These are phyloP conservation scores for Plasmodium adleri DNA, from an alignment of 169 alveolate species.

Conservation along the genomic window DNA sequence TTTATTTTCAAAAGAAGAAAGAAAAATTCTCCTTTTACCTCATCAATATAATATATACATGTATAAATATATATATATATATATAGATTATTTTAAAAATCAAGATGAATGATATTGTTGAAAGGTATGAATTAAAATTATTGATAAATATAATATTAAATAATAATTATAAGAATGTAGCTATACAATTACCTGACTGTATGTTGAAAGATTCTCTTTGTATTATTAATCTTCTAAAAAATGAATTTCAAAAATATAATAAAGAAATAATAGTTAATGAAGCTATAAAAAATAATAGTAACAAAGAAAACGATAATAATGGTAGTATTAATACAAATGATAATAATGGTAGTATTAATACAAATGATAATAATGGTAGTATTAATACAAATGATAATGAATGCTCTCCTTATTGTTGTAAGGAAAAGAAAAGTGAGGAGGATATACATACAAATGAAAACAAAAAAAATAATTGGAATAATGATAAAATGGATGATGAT, in stretches of 20 bases:
- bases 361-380: not conserved
- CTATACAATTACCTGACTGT: constrained; percentile 66
- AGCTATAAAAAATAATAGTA: not conserved
- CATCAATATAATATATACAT: too few relatives aligned
- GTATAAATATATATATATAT: too few relatives aligned
- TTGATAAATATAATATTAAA: constrained; percentile 26
- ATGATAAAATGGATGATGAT: not conserved
- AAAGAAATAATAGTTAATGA: not conserved
- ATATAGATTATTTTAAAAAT: not conserved
- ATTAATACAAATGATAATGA: not conserved
- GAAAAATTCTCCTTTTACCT: too few relatives aligned
- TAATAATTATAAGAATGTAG: constrained; percentile 26
- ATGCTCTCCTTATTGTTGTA: too few relatives aligned
- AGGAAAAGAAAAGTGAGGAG: too few relatives aligned
- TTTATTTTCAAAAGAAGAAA: too few relatives aligned
- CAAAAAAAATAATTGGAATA: not conserved
- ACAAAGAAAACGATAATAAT: not conserved
- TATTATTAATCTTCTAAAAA: constrained; percentile 11
- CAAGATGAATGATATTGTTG: constrained; percentile 7
- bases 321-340: not conserved
- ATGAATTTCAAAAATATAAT: not conserved
- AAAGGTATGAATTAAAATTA: constrained; percentile 46
- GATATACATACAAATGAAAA: not conserved
- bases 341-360: not conserved
- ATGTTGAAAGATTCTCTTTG: constrained; percentile 55